Percentiles rank a stretch among this genome's conserved stretches.
Evolutionary conservation across 2,329 filamentous ascomycete genomes (phyloP).

Genomic region (Grosmannia serpens): DNA sequence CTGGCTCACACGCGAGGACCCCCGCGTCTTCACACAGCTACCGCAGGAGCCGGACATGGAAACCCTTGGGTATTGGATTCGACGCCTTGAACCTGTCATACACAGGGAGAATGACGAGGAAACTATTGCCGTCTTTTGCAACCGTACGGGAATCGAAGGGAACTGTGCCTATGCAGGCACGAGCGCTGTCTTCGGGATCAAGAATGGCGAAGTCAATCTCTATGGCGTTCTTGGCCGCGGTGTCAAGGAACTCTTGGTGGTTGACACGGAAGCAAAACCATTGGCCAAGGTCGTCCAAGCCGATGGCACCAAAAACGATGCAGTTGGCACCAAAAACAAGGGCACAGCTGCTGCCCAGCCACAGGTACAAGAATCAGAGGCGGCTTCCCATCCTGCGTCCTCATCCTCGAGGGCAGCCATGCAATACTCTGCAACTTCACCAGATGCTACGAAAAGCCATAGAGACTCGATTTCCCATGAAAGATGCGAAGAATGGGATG

Average conservation of each 20-base stretch:
- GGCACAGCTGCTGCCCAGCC: background rate
- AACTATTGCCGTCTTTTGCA: conserved; percentile 58
- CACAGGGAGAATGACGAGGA: conserved; percentile 40
- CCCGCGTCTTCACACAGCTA: conserved; percentile 29
- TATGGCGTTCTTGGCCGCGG: conserved; percentile 62
- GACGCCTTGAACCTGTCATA: conserved; percentile 56
- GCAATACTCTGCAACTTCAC: too few relatives aligned
- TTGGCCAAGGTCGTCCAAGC: conserved; percentile 33
- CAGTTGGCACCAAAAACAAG: background rate
- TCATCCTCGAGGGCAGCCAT: too few relatives aligned
- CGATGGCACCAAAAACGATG: conserved; percentile 7
- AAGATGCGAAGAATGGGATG: too few relatives aligned
- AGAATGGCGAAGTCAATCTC: conserved; percentile 52
- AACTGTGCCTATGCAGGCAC: conserved; percentile 62
- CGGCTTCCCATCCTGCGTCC: too few relatives aligned
- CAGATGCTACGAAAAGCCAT: too few relatives aligned
- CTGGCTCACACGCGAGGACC: conserved; percentile 54
- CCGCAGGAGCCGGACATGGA: conserved; percentile 57
- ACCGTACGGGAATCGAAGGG: conserved; percentile 56
- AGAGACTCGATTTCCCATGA: too few relatives aligned
- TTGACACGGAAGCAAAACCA: conserved; percentile 42
- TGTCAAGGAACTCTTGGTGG: conserved; percentile 54
- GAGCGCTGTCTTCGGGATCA: conserved; percentile 57
- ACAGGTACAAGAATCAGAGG: background rate
- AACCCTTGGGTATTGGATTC: conserved; percentile 65